These are phyloP conservation scores for Sarocladium oryzae DNA, from an alignment of 2,329 filamentous ascomycete species.

Conservation along the genomic window DNA sequence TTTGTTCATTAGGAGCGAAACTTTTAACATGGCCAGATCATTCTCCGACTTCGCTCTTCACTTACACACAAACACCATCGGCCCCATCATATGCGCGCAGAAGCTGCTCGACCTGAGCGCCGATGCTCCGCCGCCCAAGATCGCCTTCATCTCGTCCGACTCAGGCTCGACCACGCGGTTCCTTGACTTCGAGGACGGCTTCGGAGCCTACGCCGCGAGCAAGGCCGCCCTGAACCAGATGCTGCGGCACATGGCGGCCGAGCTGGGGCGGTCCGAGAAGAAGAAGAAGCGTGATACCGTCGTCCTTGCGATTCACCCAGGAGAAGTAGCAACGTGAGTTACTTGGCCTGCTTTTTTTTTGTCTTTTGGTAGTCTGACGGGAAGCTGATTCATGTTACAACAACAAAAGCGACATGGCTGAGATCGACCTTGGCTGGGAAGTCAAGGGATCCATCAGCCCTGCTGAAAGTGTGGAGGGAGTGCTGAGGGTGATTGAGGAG, in stretches of 20 bases:
- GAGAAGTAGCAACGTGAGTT: constrained; percentile 9
- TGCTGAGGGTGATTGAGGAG: constrained; percentile 9
- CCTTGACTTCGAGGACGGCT: constrained; percentile 11
- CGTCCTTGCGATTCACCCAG: constrained; percentile 8
- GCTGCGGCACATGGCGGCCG: constrained; percentile 10
- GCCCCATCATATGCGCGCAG: constrained; percentile 12
- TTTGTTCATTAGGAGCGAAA: background rate
- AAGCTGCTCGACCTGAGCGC: constrained; percentile 10
- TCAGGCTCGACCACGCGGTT: constrained; percentile 11
- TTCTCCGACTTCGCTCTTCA: constrained; percentile 12
- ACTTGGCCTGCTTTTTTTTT: background rate
- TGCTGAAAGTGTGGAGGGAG: background rate
- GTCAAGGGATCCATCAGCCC: constrained; percentile 9
- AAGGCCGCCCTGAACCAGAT: constrained; percentile 12
- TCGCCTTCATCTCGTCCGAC: constrained; percentile 11
- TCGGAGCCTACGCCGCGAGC: constrained; percentile 12
- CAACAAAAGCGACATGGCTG: constrained; percentile 8
- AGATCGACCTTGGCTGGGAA: constrained; percentile 8
- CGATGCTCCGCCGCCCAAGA: constrained; percentile 7
- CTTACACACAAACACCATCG: constrained; percentile 12
- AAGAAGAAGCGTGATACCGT: constrained; percentile 8
- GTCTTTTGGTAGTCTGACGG: background rate
- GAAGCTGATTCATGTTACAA: too few species aligned
- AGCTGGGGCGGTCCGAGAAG: background rate
- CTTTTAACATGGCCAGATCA: too few species aligned